Percentiles rank a stretch among this genome's conserved stretches.
Conservation (phyloP, 108 stramenopile species). For the Nitzschia sp. region DNA sequence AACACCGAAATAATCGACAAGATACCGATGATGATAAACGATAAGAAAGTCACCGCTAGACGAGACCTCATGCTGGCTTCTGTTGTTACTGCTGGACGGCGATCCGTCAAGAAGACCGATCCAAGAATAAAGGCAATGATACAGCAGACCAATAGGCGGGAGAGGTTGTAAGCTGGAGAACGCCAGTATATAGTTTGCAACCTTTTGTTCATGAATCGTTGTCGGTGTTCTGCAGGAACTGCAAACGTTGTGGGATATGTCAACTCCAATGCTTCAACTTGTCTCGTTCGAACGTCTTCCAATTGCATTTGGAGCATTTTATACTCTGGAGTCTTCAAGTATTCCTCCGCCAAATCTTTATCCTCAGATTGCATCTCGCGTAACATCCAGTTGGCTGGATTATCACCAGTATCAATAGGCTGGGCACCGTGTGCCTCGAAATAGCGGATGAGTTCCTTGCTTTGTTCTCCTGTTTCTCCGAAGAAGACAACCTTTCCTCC, state of each 20-base stretch:
- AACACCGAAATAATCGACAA: constrained; percentile 49
- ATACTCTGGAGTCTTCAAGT: constrained; percentile 22
- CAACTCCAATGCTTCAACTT: constrained; percentile 35
- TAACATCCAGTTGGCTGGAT: constrained; percentile 77
- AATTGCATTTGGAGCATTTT: constrained; percentile 9
- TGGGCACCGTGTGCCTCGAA: constrained; percentile 59
- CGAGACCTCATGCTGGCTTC: constrained; percentile 40
- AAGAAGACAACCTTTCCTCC: constrained; percentile 59
- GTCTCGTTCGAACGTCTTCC: constrained; percentile 5
- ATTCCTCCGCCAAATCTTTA: constrained; percentile 48
- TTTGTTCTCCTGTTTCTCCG: constrained; percentile 62
- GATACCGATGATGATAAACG: constrained; percentile 67
- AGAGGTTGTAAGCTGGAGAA: constrained; percentile 74
- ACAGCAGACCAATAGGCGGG: constrained; percentile 51
- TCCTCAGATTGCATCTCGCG: constrained; percentile 32
- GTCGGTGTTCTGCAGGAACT: constrained; percentile 35
- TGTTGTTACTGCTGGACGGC: constrained; percentile 22
- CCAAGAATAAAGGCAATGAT: constrained; percentile 65
- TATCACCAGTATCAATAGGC: constrained; percentile 62
- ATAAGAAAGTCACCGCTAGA: constrained; percentile 44
- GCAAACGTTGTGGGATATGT: constrained; percentile 41
- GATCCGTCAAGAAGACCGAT: constrained; percentile 48
- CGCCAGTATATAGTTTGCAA: constrained; percentile 65
- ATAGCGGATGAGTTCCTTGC: constrained; percentile 51
- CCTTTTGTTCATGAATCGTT: constrained; percentile 33